Percentiles rank a stretch among this genome's conserved stretches.
Evolutionary conservation across 1,139 yeast species (phyloP).

Genomic region (Arxiozyma slooffiae): DNA sequence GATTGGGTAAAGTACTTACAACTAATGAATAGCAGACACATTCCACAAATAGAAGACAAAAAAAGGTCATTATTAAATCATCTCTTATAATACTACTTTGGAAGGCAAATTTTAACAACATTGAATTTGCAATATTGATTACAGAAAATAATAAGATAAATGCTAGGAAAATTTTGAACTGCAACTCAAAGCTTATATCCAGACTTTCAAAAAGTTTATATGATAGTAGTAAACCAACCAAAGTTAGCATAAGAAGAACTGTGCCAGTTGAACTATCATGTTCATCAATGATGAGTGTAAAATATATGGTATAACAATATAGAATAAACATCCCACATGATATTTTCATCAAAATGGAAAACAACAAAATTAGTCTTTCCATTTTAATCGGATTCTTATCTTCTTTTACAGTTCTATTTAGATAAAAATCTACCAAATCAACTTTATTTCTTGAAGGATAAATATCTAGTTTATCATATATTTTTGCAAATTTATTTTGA

Average conservation of each 20-base stretch:
- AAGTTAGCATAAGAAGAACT: neutral
- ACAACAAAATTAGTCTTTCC: neutral
- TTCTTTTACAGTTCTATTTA: conserved; percentile 31
- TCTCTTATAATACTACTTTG: neutral
- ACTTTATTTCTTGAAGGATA: conserved; percentile 29
- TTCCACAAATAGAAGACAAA: neutral
- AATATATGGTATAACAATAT: neutral
- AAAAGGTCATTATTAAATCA: neutral
- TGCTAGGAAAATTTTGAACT: neutral
- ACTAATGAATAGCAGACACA: neutral
- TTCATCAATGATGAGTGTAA: neutral
- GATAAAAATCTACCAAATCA: conserved; percentile 36
- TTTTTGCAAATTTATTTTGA: conserved; percentile 13
- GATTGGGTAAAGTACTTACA: neutral
- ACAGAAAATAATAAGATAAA: neutral
- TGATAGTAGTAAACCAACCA: neutral
- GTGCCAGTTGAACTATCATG: neutral
- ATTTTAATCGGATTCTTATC: conserved; percentile 34
- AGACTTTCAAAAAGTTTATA: neutral
- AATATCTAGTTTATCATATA: conserved; percentile 5
- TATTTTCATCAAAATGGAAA: neutral
- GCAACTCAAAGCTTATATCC: neutral
- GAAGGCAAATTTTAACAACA: neutral
- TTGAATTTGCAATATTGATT: neutral
- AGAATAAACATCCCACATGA: neutral